These are phyloP conservation scores for Bothriochloa decipiens DNA, from an alignment of 176 grass and related monocot species.

Conservation along the genomic window DNA sequence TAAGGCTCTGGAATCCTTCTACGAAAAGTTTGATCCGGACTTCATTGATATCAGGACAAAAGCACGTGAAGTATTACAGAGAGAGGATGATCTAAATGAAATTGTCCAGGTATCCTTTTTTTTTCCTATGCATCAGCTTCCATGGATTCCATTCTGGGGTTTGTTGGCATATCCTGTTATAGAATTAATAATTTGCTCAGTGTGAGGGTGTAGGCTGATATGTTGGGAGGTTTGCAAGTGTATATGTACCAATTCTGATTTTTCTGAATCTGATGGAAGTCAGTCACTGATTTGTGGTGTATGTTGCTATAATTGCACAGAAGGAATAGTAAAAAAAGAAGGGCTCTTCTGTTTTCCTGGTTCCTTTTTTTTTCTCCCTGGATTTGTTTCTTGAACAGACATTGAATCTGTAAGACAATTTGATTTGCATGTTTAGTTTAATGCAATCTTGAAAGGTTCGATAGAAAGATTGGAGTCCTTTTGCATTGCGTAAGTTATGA, in stretches of 20 bases:
- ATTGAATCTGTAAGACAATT: background rate
- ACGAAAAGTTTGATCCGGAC: slow-evolving; percentile 74
- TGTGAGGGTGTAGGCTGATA: background rate
- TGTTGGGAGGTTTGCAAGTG: background rate
- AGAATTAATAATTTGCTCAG: background rate
- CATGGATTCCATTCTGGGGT: background rate
- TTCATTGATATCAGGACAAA: slow-evolving; percentile 97
- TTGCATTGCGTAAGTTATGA: background rate
- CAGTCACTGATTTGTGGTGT: background rate
- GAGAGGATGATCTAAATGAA: slow-evolving; percentile 95
- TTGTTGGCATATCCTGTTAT: background rate
- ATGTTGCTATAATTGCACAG: background rate
- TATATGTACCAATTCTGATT: background rate
- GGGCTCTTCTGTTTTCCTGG: background rate
- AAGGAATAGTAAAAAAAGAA: background rate
- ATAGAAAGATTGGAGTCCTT: slow-evolving; percentile 1
- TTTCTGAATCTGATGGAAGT: background rate
- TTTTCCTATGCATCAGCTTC: slow-evolving; percentile 27
- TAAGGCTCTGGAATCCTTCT: slow-evolving; percentile 78
- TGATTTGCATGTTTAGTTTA: slow-evolving; percentile 16
- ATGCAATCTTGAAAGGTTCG: background rate
- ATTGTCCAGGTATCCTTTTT: slow-evolving; percentile 51
- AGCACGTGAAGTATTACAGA: slow-evolving; percentile 87
- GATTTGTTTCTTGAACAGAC: background rate
- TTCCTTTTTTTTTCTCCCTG: background rate